Percentiles rank a stretch among this genome's conserved stretches.
phyloP scores from a whole-genome alignment of 2,329 filamentous ascomycete species.

The Beauveria pseudobassiana region DNA sequence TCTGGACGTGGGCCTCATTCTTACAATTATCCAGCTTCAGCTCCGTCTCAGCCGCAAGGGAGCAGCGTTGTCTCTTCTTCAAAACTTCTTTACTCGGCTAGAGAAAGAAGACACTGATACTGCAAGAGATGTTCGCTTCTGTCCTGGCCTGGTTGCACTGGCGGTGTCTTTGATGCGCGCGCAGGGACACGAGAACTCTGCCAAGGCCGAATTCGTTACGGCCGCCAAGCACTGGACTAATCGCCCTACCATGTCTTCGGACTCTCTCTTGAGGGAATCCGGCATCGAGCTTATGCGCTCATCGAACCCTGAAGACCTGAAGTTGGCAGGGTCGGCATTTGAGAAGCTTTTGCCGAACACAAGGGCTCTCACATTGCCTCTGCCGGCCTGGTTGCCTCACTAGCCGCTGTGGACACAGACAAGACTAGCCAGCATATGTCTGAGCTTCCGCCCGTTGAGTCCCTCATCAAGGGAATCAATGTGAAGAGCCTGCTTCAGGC shows the following conservation, averaged over 20 bases:
- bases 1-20: slow-evolving; percentile 68
- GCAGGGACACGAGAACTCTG: slow-evolving; percentile 65
- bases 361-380: slow-evolving; percentile 61
- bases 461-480: slow-evolving; percentile 54
- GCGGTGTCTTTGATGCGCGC: slow-evolving; percentile 70
- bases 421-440: slow-evolving; percentile 48
- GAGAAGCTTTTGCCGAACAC: slow-evolving; percentile 59
- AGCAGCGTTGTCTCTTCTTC: slow-evolving; percentile 67
- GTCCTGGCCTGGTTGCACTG: slow-evolving; percentile 76
- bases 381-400: slow-evolving; percentile 80
- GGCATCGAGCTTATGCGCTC: slow-evolving; percentile 78
- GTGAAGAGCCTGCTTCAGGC: slow-evolving; percentile 54
- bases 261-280: slow-evolving; percentile 71
- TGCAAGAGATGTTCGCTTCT: slow-evolving; percentile 65
- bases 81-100: slow-evolving; percentile 65
- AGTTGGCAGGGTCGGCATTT: slow-evolving; percentile 72
- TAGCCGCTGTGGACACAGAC: slow-evolving; percentile 53
- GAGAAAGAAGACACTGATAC: slow-evolving; percentile 51
- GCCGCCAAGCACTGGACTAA: slow-evolving; percentile 76
- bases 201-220: slow-evolving; percentile 66
- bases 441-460: slow-evolving; percentile 53
- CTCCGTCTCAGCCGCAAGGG: slow-evolving; percentile 62
- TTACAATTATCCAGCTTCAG: slow-evolving; percentile 78
- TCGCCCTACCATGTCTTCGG: slow-evolving; percentile 38
- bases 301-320: slow-evolving; percentile 57